phyloP scores from a whole-genome alignment of 164 flowering plant species.

The Dillenia turbinata region DNA sequence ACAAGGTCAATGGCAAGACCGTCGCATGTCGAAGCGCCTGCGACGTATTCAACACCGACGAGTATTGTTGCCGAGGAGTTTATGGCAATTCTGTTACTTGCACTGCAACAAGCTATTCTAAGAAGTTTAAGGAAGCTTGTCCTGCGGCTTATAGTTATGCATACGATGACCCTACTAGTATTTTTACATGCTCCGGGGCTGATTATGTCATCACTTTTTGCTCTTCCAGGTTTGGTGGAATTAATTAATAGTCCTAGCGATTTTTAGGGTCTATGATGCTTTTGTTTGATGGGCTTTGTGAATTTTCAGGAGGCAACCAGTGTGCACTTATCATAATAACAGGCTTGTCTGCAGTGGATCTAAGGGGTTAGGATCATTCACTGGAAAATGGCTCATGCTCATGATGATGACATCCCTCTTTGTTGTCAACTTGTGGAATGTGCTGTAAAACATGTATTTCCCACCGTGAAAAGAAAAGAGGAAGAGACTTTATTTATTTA shows the following conservation, averaged over 20 bases:
- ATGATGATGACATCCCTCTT: constrained; percentile 13
- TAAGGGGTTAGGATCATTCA: constrained; percentile 16
- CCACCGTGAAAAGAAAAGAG: too few species aligned
- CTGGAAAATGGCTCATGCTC: constrained; percentile 27
- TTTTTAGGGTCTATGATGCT: neutral
- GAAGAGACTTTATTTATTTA: neutral
- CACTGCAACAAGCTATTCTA: constrained; percentile 69
- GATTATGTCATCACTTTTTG: constrained; percentile 80
- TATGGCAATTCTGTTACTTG: constrained; percentile 58
- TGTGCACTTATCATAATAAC: constrained; percentile 68
- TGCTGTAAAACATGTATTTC: constrained; percentile 4
- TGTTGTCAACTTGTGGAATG: constrained; percentile 16
- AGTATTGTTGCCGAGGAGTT: constrained; percentile 75
- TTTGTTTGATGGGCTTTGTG: too few species aligned
- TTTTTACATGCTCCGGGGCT: constrained; percentile 65
- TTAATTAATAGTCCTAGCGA: neutral
- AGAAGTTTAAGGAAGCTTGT: constrained; percentile 70
- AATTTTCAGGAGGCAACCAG: constrained; percentile 49
- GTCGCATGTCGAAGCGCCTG: constrained; percentile 85
- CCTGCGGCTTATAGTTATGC: constrained; percentile 90
- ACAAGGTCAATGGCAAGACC: constrained; percentile 35
- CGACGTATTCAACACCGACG: constrained; percentile 75
- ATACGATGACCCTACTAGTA: constrained; percentile 82
- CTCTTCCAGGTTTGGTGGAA: constrained; percentile 45
- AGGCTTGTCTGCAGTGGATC: constrained; percentile 65